Percentiles rank a stretch among this genome's conserved stretches.
phyloP scores from a whole-genome alignment of 2,329 filamentous ascomycete species.

The Trichoderma arundinaceum region DNA sequence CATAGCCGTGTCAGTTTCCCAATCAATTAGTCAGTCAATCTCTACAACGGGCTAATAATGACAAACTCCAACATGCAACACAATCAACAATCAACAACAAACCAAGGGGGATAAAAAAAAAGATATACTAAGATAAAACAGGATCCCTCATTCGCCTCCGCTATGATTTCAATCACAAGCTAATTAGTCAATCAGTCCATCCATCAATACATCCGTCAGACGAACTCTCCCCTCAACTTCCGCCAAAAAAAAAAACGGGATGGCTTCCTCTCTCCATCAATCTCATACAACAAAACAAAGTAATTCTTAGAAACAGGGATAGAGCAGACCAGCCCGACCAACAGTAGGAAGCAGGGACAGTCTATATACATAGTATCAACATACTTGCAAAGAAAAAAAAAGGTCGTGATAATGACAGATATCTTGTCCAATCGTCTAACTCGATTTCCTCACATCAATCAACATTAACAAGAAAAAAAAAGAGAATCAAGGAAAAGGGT shows the following conservation, averaged over 20 bases:
- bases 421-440: conserved; percentile 17
- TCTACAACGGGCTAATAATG: not conserved
- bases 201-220: not conserved
- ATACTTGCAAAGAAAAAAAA: not conserved
- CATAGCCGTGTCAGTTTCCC: no score
- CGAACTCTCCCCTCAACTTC: not conserved
- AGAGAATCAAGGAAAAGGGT: not conserved
- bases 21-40: not conserved
- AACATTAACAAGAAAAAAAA: conserved; percentile 12
- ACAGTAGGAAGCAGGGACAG: not conserved
- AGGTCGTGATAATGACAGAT: conserved; percentile 22
- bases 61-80: not conserved
- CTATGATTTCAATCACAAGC: conserved; percentile 40
- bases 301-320: not conserved
- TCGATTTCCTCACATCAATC: conserved; percentile 20
- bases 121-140: conserved; percentile 23
- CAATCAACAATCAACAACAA: conserved; percentile 8
- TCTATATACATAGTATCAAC: conserved; percentile 5
- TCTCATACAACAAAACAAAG: conserved; percentile 13
- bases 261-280: conserved; percentile 12
- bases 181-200: conserved; percentile 11
- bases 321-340: not conserved
- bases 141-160: conserved; percentile 43
- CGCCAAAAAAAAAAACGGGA: conserved; percentile 11
- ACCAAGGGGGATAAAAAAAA: conserved; percentile 6